Evolutionary conservation across 768 basidiomycete species (phyloP), one percentile per base, ranked within the genome.

Genomic region (Chalciporus piperatus): DNA sequence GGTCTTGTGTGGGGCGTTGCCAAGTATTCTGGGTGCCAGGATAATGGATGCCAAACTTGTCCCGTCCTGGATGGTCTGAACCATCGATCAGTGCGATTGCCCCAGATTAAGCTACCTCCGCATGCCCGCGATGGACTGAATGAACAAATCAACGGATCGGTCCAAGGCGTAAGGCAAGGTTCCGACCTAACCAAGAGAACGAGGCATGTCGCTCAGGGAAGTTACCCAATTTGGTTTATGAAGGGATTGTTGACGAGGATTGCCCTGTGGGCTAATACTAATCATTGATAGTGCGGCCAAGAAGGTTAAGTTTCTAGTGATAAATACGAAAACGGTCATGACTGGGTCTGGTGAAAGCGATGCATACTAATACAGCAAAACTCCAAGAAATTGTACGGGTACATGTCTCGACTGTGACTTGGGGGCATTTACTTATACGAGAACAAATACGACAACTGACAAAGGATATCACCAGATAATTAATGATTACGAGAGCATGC

Each of bases 351-450:
- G 48, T 51, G 25, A 46, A 43, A 55, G 56, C 54, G 52, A 44
- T 56, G 62, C 51, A 63, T 62, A 44, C 42, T 43, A 44, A 65
- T 69, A 67, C 57, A 69, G 55, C 56, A 55, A 67, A 57, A 44
- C 45, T 63, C 58, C 65, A 67, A 67, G 63, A 69, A 67, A 50
- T 20, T 50, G 52, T 61, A 69, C 30, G 20, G 14, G 55, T 65
- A 67, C 65, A 69, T 41, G 59, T 46, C 53, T 13, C 41, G 45
- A 56, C 50, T 47, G 41, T 48, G 27, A 51, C 48, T 40, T 40
- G n/a, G 58, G 32, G 55, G 30, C 54, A 41, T 53, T 65, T n/a
- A n/a, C n/a, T 63, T 54, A 44, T 56, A 57, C 55, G 67, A 65
- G 54, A 59, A 54, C 60, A 59, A 57, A 49, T 54, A 63, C 55